A percentile compares a stretch with the other conserved stretches of the same genome.
phyloP scores from a whole-genome alignment of 805 yeast species.

The Komagataella ulmi region DNA sequence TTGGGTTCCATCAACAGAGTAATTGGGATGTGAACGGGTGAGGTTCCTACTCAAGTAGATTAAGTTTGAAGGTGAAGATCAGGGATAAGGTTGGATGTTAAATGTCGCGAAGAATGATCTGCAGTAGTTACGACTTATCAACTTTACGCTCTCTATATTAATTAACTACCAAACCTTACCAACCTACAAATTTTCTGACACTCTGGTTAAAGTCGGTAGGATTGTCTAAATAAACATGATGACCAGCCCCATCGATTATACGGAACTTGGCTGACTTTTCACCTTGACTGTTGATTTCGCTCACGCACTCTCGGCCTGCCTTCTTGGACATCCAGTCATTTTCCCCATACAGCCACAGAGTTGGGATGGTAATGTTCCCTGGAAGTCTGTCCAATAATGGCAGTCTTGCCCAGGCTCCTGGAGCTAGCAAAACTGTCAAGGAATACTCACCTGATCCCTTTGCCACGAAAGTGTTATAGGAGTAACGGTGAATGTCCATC shows the following conservation, averaged over 20 bases:
- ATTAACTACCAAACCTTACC: conserved; percentile 1
- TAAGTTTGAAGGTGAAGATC: not conserved
- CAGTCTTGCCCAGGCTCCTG: conserved; percentile 41
- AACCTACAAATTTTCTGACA: conserved; percentile 13
- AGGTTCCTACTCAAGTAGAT: not conserved
- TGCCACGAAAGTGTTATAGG: conserved; percentile 35
- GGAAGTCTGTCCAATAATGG: conserved; percentile 45
- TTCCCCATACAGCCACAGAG: conserved; percentile 55
- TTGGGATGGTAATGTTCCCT: conserved; percentile 23
- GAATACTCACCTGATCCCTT: conserved; percentile 57
- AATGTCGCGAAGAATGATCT: not conserved
- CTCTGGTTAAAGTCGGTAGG: conserved; percentile 17
- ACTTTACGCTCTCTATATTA: not conserved
- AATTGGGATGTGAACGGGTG: not conserved
- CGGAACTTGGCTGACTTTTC: conserved; percentile 16
- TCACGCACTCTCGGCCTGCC: conserved; percentile 36
- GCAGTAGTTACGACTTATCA: not conserved
- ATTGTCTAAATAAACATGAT: conserved; percentile 41
- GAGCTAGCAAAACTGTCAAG: conserved; percentile 42
- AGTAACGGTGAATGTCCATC: conserved; percentile 36
- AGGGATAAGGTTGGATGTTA: not conserved
- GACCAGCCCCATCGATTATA: conserved; percentile 33
- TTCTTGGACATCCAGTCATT: conserved; percentile 58
- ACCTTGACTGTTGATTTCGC: conserved; percentile 15
- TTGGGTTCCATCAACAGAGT: conserved; percentile 38